Evolutionary conservation across 345 rosid genomes (phyloP).

Genomic region (Citropsis articulata): DNA sequence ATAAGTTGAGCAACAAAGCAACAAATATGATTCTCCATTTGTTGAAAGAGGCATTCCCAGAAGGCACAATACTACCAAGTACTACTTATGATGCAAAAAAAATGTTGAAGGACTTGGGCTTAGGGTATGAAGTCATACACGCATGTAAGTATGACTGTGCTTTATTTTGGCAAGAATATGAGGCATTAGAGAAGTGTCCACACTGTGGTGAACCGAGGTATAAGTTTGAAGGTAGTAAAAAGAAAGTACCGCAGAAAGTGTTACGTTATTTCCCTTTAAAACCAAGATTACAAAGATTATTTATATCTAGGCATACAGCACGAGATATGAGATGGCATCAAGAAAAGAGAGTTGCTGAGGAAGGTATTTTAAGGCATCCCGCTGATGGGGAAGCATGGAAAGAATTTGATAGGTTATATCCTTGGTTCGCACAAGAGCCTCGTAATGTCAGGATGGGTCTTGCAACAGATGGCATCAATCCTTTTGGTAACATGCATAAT

Average conservation of each 20-base stretch:
- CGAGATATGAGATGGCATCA: background rate
- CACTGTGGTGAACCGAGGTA: background rate
- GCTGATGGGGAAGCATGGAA: background rate
- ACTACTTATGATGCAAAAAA: background rate
- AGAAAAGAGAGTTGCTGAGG: background rate
- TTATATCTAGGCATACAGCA: background rate
- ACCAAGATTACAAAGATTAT: background rate
- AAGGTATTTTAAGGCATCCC: background rate
- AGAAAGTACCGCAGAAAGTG: background rate
- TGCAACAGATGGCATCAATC: background rate
- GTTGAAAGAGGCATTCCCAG: too few species aligned
- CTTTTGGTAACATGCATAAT: background rate
- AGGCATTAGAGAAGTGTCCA: background rate
- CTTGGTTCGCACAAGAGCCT: background rate
- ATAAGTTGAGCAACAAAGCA: too few species aligned
- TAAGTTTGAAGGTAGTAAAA: background rate
- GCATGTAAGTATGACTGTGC: background rate
- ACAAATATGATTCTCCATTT: too few species aligned
- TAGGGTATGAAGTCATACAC: too few species aligned
- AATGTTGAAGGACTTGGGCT: background rate
- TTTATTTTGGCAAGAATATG: background rate
- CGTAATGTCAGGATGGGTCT: background rate
- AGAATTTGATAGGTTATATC: background rate
- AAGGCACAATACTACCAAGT: background rate
- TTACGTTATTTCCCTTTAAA: background rate